Percentiles rank a stretch among this genome's conserved stretches.
Conservation (phyloP, 441 rosid species). For the Pelargonium australe region DNA sequence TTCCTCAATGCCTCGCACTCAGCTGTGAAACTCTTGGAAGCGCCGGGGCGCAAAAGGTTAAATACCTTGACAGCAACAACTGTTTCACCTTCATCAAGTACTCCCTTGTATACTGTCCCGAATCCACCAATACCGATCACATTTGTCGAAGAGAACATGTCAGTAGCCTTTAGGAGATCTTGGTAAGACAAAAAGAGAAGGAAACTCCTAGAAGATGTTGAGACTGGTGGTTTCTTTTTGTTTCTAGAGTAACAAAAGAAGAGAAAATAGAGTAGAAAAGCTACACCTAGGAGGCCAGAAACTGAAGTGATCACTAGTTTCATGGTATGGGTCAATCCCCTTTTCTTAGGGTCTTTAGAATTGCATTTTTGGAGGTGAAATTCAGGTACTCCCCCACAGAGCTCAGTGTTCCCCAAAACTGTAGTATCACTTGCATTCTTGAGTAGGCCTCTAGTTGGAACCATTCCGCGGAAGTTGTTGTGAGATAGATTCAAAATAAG, state of each 20-base stretch:
- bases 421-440: constrained; percentile 22
- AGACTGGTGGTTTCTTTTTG: neutral
- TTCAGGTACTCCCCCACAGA: constrained; percentile 28
- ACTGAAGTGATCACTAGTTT: neutral
- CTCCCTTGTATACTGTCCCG: constrained; percentile 17
- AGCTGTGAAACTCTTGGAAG: constrained; percentile 14
- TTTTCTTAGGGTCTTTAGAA: neutral
- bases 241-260: neutral
- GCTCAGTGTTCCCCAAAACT: constrained; percentile 16
- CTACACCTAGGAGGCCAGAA: neutral
- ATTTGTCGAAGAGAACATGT: neutral
- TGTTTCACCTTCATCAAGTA: neutral
- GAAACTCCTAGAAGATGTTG: neutral
- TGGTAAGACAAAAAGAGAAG: neutral
- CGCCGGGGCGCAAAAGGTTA: constrained; percentile 14
- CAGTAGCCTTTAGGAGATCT: constrained; percentile 5
- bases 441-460: constrained; percentile 24
- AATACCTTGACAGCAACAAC: constrained; percentile 16
- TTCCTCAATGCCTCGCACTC: constrained; percentile 15
- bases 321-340: neutral
- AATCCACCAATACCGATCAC: constrained; percentile 13
- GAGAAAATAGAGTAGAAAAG: neutral
- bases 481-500: constrained; percentile 19
- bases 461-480: constrained; percentile 21
- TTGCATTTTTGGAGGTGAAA: constrained; percentile 22